Conservation (phyloP, 116 monocot genomes). For the Cymodocea nodosa region DNA sequence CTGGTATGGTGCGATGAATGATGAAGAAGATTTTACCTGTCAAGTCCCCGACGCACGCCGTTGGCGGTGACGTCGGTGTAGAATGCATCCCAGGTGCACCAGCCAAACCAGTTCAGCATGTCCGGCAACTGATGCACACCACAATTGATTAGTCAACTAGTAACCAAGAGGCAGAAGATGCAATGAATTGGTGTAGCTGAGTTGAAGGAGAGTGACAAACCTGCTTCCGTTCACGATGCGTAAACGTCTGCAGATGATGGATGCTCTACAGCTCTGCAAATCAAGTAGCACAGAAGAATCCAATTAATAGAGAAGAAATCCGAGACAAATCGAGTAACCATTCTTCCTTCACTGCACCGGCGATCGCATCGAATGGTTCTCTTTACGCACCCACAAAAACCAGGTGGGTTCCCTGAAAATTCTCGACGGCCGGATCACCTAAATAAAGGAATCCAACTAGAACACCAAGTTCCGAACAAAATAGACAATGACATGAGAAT, state of each 20-base stretch:
- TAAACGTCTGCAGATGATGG: constrained; percentile 56
- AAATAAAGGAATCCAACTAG: background rate
- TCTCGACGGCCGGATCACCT: constrained; percentile 52
- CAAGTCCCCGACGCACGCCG: constrained; percentile 44
- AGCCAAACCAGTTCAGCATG: constrained; percentile 80
- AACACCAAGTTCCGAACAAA: no score
- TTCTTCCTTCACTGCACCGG: constrained; percentile 60
- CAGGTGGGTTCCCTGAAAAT: constrained; percentile 54
- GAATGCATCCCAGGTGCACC: constrained; percentile 94
- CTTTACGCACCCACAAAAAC: constrained; percentile 49
- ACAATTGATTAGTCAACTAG: no score
- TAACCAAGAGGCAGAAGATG: no score
- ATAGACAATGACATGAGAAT: no score
- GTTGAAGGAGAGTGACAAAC: no score
- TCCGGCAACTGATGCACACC: constrained; percentile 58
- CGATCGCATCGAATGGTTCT: constrained; percentile 60
- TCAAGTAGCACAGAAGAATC: background rate
- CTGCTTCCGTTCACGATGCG: constrained; percentile 70
- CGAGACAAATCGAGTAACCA: background rate
- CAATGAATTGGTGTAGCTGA: no score
- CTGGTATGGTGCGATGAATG: background rate
- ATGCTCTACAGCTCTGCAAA: constrained; percentile 45
- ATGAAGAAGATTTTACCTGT: constrained; percentile 22
- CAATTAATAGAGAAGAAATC: background rate
- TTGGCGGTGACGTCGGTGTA: constrained; percentile 66